Base-by-base conservation (phyloP, 2,329 filamentous ascomycete genomes). In the Colletotrichum chrysophilum region DNA sequence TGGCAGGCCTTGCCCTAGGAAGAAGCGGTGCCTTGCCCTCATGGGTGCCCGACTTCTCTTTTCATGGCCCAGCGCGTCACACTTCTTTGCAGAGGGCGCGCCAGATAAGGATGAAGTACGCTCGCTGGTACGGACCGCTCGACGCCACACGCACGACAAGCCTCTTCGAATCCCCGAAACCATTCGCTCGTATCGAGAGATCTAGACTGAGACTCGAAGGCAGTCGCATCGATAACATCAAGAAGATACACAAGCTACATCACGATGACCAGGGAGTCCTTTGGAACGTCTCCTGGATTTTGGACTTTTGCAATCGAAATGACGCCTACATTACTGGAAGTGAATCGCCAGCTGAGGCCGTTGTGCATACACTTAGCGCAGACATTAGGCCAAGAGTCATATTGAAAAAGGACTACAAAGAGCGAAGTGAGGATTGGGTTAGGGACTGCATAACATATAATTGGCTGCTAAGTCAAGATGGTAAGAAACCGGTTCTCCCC, bases 31-130 rank as follows among this genome's bases (percentile, higher is more conserved):
- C 16, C 5, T 32, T 74, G 21, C 72, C 72, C 4, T 74, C 72
- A 4, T 74, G 72, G 72, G 61, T 74, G 10, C 72, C 72, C 9
- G 72, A 74, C 30, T 71, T 66, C 13, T 48, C 67, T 4, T 62
- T 71, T 12, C 52, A 26, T n/a, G 72, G 72, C 2, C 48, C 72
- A 2, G 21, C 21, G 12, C 36, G 30, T 14, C 55, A 48, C 8
- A 66, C 67, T 2, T 71, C 72, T 2, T 52, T 74, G 8, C 72
- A 74, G 28, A 58, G 67, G 16, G 18, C 61, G 28, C 55, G 72
- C 1, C 72, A 71, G 7, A 13, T 55, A 6, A 36, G 48, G 5
- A 60, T 43, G 14, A 43, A 48, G 13, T 38, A 58, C 4, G 24
- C 32, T 2, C 21, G 10, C 5, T 34, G 7, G 26, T 24, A 21